Evolutionary conservation across 2,329 filamentous ascomycete species (phyloP).

Genomic region (Xylariaceae sp.): DNA sequence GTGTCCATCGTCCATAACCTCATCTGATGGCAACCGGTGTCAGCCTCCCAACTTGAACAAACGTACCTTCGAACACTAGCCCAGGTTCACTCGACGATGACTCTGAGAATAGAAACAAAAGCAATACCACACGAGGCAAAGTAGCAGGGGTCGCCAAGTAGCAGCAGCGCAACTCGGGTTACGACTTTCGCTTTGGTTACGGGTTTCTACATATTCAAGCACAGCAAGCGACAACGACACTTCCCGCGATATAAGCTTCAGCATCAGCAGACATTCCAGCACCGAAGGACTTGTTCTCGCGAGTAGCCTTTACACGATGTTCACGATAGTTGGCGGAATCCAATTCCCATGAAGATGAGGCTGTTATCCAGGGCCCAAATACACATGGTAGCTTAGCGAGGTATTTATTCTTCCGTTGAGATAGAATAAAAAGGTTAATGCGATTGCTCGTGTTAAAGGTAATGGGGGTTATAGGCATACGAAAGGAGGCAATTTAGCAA

Average conservation of each 20-base stretch:
- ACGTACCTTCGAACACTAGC: background rate
- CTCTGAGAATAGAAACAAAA: background rate
- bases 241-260: background rate
- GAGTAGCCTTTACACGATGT: background rate
- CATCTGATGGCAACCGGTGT: background rate
- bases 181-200: background rate
- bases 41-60: background rate
- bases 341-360: background rate
- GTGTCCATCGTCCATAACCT: no score
- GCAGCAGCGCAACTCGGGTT: background rate
- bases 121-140: background rate
- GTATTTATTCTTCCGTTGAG: no score
- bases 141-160: background rate
- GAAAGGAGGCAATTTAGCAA: no score
- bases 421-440: no score
- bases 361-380: no score
- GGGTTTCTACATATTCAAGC: background rate
- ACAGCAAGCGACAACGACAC: background rate
- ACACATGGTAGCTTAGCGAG: no score
- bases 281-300: background rate
- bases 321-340: background rate
- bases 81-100: background rate
- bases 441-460: no score
- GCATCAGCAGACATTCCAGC: background rate
- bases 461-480: no score